A percentile compares a stretch with the other conserved stretches of the same genome.
Evolutionary conservation across 306 rosid species (phyloP).

Genomic region (Ochetophila trinervis): DNA sequence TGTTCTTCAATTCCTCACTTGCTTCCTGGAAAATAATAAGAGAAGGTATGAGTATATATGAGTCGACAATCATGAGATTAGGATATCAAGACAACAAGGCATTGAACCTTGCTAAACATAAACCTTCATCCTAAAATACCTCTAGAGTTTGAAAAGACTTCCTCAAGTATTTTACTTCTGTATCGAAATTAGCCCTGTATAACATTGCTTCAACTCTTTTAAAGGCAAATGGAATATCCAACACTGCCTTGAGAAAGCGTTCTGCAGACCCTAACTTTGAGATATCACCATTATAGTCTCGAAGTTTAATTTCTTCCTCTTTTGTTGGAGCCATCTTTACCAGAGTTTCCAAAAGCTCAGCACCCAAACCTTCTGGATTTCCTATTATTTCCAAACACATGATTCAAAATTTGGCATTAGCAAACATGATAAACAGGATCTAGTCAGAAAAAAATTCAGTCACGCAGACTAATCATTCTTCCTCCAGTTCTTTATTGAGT

Average conservation of each 20-base stretch:
- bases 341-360: constrained; percentile 92
- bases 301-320: constrained; percentile 93
- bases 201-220: constrained; percentile 98
- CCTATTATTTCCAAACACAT: constrained; percentile 48
- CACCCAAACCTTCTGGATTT: constrained; percentile 84
- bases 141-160: constrained; percentile 89
- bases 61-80: constrained; percentile 21
- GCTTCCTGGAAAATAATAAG: constrained; percentile 60
- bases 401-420: constrained; percentile 22
- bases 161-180: constrained; percentile 82
- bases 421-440: constrained; percentile 9
- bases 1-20: constrained; percentile 82
- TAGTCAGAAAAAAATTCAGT: too few species aligned
- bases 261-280: constrained; percentile 94
- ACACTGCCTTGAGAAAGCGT: constrained; percentile 86
- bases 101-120: neutral
- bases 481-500: too few species aligned
- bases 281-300: constrained; percentile 63
- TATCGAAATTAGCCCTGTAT: constrained; percentile 87
- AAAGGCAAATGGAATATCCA: constrained; percentile 86
- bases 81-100: constrained; percentile 11
- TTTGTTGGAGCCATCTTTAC: constrained; percentile 99
- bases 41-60: constrained; percentile 25
- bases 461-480: too few species aligned
- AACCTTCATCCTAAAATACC: constrained; percentile 38